Conservation (phyloP, 768 basidiomycete species). For the Galerina marginata region DNA sequence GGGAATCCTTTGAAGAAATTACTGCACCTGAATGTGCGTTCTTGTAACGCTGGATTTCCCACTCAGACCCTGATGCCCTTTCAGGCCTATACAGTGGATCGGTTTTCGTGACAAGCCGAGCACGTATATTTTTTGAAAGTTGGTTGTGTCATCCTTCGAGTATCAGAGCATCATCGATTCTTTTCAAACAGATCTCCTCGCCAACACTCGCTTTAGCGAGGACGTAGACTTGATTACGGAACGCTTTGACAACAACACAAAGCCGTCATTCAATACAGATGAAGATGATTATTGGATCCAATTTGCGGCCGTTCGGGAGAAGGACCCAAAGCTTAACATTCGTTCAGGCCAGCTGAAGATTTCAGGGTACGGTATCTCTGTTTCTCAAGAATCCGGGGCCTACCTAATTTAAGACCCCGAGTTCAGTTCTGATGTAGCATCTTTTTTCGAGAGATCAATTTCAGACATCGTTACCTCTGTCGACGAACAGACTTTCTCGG, state of each 20-base stretch:
- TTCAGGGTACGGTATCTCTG: slow-evolving; percentile 23
- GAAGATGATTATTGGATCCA: slow-evolving; percentile 42
- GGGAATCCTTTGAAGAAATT: slow-evolving; percentile 43
- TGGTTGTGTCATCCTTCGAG: slow-evolving; percentile 5
- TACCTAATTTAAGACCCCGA: too few relatives aligned
- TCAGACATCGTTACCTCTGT: slow-evolving; percentile 42
- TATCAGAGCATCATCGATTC: not conserved
- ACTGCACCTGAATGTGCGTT: slow-evolving; percentile 41
- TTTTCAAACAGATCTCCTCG: slow-evolving; percentile 35
- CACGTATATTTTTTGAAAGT: slow-evolving; percentile 39
- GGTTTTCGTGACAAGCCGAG: slow-evolving; percentile 37
- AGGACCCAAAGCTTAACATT: slow-evolving; percentile 42
- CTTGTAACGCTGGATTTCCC: not conserved
- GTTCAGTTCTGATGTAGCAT: slow-evolving; percentile 34
- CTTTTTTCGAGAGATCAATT: slow-evolving; percentile 51
- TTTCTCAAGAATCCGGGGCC: not conserved
- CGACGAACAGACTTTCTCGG: slow-evolving; percentile 32
- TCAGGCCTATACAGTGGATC: too few relatives aligned
- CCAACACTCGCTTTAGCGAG: slow-evolving; percentile 39
- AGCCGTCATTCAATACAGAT: slow-evolving; percentile 41
- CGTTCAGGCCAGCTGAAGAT: slow-evolving; percentile 47
- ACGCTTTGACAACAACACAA: slow-evolving; percentile 49
- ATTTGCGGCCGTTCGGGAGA: slow-evolving; percentile 45
- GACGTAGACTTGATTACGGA: slow-evolving; percentile 42
- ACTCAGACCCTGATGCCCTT: too few relatives aligned